A percentile compares a stretch with the other conserved stretches of the same genome.
These are phyloP conservation scores for Adansonia digitata DNA, from an alignment of 345 rosid species.

Conservation along the genomic window DNA sequence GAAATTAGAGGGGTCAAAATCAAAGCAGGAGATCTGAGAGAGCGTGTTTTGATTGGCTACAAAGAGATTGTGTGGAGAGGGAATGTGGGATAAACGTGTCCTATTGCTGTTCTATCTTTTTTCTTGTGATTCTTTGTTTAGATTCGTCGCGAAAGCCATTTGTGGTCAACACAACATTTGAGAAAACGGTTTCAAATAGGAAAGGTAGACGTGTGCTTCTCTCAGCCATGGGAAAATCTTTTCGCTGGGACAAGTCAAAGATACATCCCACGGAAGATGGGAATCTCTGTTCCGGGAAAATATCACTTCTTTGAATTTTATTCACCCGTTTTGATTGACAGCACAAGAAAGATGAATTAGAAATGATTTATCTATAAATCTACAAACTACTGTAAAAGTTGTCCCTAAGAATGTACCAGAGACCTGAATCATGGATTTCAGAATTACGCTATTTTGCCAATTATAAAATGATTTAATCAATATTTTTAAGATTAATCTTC, in stretches of 20 bases:
- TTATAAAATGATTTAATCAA: too few species aligned
- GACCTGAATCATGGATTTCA: too few species aligned
- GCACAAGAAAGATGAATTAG: too few species aligned
- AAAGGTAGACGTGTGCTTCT: not conserved
- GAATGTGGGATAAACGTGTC: conserved; percentile 34
- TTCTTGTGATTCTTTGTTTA: not conserved
- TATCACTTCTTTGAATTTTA: not conserved
- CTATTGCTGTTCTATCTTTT: conserved; percentile 29
- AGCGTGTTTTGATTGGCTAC: conserved; percentile 41
- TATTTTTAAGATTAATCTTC: too few species aligned
- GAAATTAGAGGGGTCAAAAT: conserved; percentile 15
- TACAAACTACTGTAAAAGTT: too few species aligned
- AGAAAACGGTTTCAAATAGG: not conserved
- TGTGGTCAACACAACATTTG: not conserved
- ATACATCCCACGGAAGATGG: too few species aligned
- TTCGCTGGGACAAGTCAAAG: not conserved
- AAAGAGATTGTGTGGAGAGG: conserved; percentile 34
- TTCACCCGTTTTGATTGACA: not conserved
- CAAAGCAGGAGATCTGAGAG: conserved; percentile 32
- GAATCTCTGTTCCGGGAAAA: not conserved
- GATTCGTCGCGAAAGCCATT: not conserved
- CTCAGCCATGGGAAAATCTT: not conserved
- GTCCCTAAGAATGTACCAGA: too few species aligned
- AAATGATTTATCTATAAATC: too few species aligned
- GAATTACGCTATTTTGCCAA: too few species aligned